These are phyloP conservation scores for Suhomyces chickasaworum DNA, from an alignment of 1,139 yeast species.

Conservation along the genomic window DNA sequence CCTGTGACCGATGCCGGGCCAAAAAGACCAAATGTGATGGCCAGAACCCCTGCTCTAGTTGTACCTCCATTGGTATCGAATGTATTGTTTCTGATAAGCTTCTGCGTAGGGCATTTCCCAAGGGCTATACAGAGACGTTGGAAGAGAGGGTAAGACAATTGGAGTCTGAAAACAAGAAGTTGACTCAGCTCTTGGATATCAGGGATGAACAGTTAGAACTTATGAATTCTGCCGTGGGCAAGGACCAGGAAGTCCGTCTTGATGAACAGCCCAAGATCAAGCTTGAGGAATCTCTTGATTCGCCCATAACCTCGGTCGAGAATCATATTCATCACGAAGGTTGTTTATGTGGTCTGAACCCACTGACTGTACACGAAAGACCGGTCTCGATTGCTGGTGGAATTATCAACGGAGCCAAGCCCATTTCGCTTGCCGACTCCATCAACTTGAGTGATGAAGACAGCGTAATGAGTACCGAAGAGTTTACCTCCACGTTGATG, in stretches of 20 bases:
- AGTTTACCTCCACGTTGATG: slow-evolving; percentile 13
- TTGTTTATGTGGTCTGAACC: slow-evolving; percentile 43
- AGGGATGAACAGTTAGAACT: slow-evolving; percentile 59
- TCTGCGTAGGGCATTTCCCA: slow-evolving; percentile 35
- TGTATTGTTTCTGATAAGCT: slow-evolving; percentile 50
- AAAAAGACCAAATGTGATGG: slow-evolving; percentile 78
- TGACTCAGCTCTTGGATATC: slow-evolving; percentile 52
- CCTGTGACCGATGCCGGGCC: slow-evolving; percentile 84
- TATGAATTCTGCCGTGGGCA: slow-evolving; percentile 16
- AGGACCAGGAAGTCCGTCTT: not conserved
- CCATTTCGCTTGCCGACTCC: slow-evolving; percentile 36
- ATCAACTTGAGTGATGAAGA: slow-evolving; percentile 53
- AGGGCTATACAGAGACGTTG: slow-evolving; percentile 43
- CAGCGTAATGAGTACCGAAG: slow-evolving; percentile 37
- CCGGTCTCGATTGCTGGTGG: slow-evolving; percentile 59
- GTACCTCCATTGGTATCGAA: slow-evolving; percentile 46
- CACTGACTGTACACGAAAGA: slow-evolving; percentile 53
- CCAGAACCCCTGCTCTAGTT: slow-evolving; percentile 52
- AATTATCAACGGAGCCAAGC: slow-evolving; percentile 16
- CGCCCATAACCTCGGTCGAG: not conserved
- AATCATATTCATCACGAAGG: slow-evolving; percentile 50
- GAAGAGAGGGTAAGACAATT: slow-evolving; percentile 50
- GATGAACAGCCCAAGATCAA: not conserved
- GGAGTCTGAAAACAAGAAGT: slow-evolving; percentile 45
- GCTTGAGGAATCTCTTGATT: not conserved